These are phyloP conservation scores for Ramaria sp. DNA, from an alignment of 768 basidiomycete species.

Conservation along the genomic window DNA sequence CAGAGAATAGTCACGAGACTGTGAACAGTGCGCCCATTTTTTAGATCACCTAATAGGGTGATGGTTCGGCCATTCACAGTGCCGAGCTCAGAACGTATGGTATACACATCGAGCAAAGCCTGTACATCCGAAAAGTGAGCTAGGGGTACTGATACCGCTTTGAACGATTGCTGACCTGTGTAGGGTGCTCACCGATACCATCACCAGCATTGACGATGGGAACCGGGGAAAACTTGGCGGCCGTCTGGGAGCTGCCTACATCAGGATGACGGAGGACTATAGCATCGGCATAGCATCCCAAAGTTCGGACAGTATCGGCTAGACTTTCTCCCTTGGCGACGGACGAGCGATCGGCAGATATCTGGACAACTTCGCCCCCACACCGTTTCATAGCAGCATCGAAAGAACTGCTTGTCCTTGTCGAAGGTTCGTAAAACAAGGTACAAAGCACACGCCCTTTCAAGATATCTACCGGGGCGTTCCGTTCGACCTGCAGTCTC, in stretches of 20 bases:
- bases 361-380: conserved; percentile 88
- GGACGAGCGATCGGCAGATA: conserved; percentile 73
- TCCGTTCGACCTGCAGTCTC: conserved; percentile 90
- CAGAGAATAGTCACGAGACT: conserved; percentile 87
- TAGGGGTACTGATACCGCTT: not conserved
- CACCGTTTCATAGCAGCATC: conserved; percentile 99
- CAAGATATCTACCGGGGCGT: conserved; percentile 77
- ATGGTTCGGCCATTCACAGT: conserved; percentile 95
- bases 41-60: conserved; percentile 88
- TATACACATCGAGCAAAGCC: conserved; percentile 83
- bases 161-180: conserved; percentile 49
- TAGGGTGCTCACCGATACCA: conserved; percentile 95
- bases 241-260: conserved; percentile 85
- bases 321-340: conserved; percentile 90
- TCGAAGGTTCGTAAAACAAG: conserved; percentile 95
- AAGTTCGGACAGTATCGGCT: conserved; percentile 85
- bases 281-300: conserved; percentile 92
- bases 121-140: conserved; percentile 18
- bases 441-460: conserved; percentile 87
- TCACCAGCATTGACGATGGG: conserved; percentile 97
- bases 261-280: conserved; percentile 93
- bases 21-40: conserved; percentile 97
- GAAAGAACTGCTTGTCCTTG: conserved; percentile 90
- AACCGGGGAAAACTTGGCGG: conserved; percentile 93
- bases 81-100: conserved; percentile 94